Evolutionary conservation across 2,329 filamentous ascomycete species (phyloP).

Genomic region (Sporothrix humicola): DNA sequence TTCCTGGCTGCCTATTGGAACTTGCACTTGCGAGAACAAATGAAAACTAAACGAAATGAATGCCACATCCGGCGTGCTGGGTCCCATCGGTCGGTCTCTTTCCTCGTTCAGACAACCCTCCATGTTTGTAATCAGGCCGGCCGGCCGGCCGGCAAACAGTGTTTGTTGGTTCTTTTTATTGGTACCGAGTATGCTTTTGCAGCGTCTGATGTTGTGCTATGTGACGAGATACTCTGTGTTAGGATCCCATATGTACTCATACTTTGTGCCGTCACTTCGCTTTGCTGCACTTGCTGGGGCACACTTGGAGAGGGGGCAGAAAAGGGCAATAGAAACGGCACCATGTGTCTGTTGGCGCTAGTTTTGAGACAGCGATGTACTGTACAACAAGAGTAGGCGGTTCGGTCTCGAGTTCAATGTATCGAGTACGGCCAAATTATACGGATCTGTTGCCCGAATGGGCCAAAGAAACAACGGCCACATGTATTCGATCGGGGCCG

Average conservation of each 20-base stretch:
- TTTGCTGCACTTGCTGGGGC: background rate
- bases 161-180: background rate
- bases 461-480: background rate
- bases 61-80: slow-evolving; percentile 26
- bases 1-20: background rate
- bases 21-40: background rate
- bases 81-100: background rate
- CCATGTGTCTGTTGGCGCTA: slow-evolving; percentile 24
- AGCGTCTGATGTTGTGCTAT: background rate
- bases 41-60: background rate
- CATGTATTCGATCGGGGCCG: background rate
- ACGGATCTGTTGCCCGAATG: slow-evolving; percentile 3
- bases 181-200: background rate
- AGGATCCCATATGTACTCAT: background rate
- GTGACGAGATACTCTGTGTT: background rate
- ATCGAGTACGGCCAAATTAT: background rate
- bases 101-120: slow-evolving; percentile 5
- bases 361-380: background rate
- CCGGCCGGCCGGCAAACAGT: background rate
- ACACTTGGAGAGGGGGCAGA: background rate
- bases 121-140: background rate
- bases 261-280: background rate
- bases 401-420: background rate
- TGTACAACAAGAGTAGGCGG: background rate
- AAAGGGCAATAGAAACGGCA: background rate